Evolutionary conservation across 805 yeast species (phyloP).

Genomic region (Hanseniaspora meyeri): DNA sequence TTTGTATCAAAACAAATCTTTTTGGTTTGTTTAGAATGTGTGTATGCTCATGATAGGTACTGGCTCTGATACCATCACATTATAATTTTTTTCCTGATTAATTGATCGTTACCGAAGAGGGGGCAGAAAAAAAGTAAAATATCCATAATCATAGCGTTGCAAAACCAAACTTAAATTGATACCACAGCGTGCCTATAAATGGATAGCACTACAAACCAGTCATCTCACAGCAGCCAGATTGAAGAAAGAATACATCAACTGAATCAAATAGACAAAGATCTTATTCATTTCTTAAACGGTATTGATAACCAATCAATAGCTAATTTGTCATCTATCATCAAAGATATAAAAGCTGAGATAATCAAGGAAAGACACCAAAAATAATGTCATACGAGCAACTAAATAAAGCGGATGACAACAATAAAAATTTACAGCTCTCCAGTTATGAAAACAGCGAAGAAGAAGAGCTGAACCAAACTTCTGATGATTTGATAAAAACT

Average conservation of each 20-base stretch:
- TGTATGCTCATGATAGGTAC: too few relatives aligned
- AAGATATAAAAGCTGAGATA: conserved; percentile 1
- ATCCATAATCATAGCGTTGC: too few relatives aligned
- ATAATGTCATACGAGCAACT: not conserved
- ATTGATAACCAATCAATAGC: not conserved
- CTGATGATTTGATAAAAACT: not conserved
- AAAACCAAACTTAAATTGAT: too few relatives aligned
- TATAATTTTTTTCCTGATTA: too few relatives aligned
- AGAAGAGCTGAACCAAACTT: too few relatives aligned
- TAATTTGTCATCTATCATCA: not conserved
- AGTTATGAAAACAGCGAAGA: too few relatives aligned
- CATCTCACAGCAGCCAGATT: not conserved
- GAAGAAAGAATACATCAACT: conserved; percentile 3
- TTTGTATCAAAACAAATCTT: too few relatives aligned
- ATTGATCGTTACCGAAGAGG: too few relatives aligned
- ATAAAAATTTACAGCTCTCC: too few relatives aligned
- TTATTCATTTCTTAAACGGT: not conserved
- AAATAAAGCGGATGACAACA: not conserved
- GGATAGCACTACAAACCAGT: not conserved
- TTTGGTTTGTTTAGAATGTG: too few relatives aligned
- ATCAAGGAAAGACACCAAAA: not conserved
- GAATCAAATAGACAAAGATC: conserved; percentile 4
- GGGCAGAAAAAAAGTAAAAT: too few relatives aligned
- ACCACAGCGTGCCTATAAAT: not conserved
- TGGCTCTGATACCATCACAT: too few relatives aligned